Evolutionary conservation across 2,329 filamentous ascomycete species (phyloP).

Genomic region (Colletotrichum salicis): DNA sequence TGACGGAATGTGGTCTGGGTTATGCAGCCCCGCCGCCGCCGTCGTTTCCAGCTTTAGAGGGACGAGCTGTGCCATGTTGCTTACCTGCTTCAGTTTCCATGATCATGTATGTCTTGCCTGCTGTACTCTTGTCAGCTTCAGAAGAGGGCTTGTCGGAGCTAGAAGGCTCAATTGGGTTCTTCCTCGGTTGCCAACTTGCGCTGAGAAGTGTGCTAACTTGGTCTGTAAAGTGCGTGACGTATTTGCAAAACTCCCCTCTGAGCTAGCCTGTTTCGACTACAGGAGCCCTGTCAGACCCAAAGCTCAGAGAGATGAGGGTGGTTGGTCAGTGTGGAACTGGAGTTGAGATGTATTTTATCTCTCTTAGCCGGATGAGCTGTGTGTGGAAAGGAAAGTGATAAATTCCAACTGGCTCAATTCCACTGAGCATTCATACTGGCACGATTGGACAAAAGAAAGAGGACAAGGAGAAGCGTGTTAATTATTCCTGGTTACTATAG

Average conservation of each 20-base stretch:
- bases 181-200: background rate
- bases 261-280: constrained; percentile 33
- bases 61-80: background rate
- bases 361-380: background rate
- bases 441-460: background rate
- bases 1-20: constrained; percentile 15
- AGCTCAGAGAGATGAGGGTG: constrained; percentile 2
- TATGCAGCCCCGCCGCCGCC: constrained; percentile 18
- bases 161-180: background rate
- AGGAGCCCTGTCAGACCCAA: constrained; percentile 6
- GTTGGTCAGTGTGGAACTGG: background rate
- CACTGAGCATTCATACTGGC: background rate
- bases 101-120: background rate
- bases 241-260: constrained; percentile 10
- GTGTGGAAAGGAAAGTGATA: background rate
- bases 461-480: background rate
- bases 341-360: background rate
- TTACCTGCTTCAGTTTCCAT: background rate
- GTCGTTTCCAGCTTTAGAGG: constrained; percentile 10
- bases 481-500: too few species aligned
- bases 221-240: constrained; percentile 31
- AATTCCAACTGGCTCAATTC: background rate
- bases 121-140: background rate
- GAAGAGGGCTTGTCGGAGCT: background rate
- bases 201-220: background rate